Conservation (phyloP, 441 rosid species). For the Croton laevigatus region DNA sequence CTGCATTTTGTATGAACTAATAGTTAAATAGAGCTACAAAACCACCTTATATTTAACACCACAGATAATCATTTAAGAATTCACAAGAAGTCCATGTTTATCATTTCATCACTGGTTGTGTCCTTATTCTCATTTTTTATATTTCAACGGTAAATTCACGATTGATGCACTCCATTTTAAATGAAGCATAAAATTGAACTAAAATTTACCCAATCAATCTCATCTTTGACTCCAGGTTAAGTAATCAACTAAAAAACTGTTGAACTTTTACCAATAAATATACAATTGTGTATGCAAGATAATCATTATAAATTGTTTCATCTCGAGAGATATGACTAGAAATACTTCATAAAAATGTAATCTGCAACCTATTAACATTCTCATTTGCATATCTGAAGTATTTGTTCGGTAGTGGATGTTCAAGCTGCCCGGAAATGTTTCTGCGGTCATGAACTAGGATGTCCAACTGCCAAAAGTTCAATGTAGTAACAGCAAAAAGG, state of each 20-base stretch:
- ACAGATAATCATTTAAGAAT: not conserved
- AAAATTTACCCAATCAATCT: not conserved
- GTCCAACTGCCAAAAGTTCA: conserved; percentile 57
- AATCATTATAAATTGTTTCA: not conserved
- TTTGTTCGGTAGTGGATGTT: conserved; percentile 28
- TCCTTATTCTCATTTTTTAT: not conserved
- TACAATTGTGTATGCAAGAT: not conserved
- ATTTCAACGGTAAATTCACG: not conserved
- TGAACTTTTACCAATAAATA: not conserved
- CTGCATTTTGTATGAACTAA: conserved; percentile 27
- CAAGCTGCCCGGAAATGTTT: conserved; percentile 69
- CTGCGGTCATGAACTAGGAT: conserved; percentile 60
- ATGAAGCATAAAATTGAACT: not conserved
- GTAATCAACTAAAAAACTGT: not conserved
- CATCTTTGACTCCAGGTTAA: not conserved
- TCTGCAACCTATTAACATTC: conserved; percentile 37
- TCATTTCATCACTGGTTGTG: not conserved
- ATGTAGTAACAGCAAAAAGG: conserved; percentile 9
- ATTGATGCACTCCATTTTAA: not conserved
- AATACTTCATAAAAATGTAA: not conserved
- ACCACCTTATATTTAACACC: not conserved
- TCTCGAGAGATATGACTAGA: not conserved
- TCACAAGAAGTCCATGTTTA: not conserved
- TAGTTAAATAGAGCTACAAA: conserved; percentile 14
- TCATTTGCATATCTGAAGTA: conserved; percentile 30